phyloP scores from a whole-genome alignment of 2,329 filamentous ascomycete species.

The Colletotrichum lupini region DNA sequence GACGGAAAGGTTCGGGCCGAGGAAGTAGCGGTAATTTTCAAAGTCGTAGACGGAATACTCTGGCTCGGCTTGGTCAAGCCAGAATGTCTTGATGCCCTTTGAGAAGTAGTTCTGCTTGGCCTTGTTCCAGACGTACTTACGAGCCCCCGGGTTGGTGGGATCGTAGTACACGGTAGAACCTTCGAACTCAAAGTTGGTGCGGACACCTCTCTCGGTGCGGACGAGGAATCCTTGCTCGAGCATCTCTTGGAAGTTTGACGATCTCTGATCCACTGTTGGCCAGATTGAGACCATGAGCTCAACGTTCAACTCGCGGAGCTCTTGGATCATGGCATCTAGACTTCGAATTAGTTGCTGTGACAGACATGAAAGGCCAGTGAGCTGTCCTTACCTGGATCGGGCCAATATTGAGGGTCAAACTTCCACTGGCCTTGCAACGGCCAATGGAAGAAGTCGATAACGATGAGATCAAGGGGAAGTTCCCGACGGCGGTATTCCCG shows the following conservation, averaged over 20 bases:
- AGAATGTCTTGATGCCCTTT: slow-evolving; percentile 72
- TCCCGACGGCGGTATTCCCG: slow-evolving; percentile 64
- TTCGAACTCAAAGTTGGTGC: slow-evolving; percentile 68
- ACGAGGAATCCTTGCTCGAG: slow-evolving; percentile 65
- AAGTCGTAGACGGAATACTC: slow-evolving; percentile 75
- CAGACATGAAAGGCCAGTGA: no score
- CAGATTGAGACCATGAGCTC: slow-evolving; percentile 78
- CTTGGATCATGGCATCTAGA: slow-evolving; percentile 68
- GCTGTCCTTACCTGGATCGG: slow-evolving; percentile 57
- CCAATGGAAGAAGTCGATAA: slow-evolving; percentile 75
- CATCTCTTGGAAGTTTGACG: slow-evolving; percentile 45
- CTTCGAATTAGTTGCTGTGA: no score
- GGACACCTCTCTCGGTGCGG: slow-evolving; percentile 68
- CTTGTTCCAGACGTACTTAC: slow-evolving; percentile 69
- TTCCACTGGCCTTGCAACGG: slow-evolving; percentile 74
- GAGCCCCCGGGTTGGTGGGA: slow-evolving; percentile 69
- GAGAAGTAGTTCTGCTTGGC: slow-evolving; percentile 70
- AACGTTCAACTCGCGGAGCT: slow-evolving; percentile 67
- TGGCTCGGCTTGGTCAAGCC: slow-evolving; percentile 77
- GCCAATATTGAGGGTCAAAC: slow-evolving; percentile 73
- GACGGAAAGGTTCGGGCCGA: slow-evolving; percentile 49
- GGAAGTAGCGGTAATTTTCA: slow-evolving; percentile 73
- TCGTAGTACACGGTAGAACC: slow-evolving; percentile 72
- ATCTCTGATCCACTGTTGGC: slow-evolving; percentile 60
- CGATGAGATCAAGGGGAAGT: slow-evolving; percentile 69